Evolutionary conservation across 306 rosid genomes (phyloP).

Genomic region (Chamaecrista fasciculata): DNA sequence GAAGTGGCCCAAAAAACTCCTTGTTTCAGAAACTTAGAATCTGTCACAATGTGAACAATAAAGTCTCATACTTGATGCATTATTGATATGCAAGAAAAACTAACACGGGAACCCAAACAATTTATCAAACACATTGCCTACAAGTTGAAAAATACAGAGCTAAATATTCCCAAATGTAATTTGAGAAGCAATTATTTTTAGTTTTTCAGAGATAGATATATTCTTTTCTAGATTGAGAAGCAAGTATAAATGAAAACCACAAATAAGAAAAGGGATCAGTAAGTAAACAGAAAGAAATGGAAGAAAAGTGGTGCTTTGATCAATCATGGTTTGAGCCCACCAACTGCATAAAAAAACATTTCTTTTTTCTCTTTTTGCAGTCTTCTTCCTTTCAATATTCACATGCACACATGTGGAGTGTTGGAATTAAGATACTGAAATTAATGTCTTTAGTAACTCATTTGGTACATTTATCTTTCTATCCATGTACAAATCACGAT

Average conservation of each 20-base stretch:
- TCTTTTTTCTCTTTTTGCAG: constrained; percentile 1
- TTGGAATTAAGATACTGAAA: constrained; percentile 31
- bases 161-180: neutral
- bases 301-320: constrained; percentile 46
- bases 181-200: too few relatives aligned
- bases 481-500: constrained; percentile 23
- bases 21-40: too few relatives aligned
- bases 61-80: neutral
- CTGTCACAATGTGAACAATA: too few relatives aligned
- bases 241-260: constrained; percentile 2
- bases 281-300: constrained; percentile 45
- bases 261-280: constrained; percentile 15
- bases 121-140: neutral
- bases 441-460: too few relatives aligned
- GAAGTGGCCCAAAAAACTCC: neutral
- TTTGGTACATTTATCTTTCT: neutral
- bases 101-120: neutral
- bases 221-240: constrained; percentile 15
- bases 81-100: neutral
- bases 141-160: neutral
- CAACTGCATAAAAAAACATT: constrained; percentile 35
- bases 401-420: constrained; percentile 71
- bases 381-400: constrained; percentile 43
- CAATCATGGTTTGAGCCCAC: constrained; percentile 62
- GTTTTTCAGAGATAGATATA: too few relatives aligned